These are phyloP conservation scores for Lactarius hatsudake DNA, from an alignment of 768 basidiomycete species.

Conservation along the genomic window DNA sequence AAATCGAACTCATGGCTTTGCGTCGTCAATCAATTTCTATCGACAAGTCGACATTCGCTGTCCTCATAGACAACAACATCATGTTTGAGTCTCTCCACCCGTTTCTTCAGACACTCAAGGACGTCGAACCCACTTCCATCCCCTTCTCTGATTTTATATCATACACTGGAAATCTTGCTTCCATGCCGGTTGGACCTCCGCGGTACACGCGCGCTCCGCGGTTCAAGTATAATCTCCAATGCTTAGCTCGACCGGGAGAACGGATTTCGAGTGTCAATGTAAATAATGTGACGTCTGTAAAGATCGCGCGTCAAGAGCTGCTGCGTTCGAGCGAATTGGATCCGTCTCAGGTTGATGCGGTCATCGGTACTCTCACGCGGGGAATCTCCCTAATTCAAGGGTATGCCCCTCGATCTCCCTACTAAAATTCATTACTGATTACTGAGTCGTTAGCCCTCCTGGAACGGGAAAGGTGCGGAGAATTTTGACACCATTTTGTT, in stretches of 20 bases:
- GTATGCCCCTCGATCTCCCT: slow-evolving; percentile 35
- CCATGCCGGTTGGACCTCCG: slow-evolving; percentile 8
- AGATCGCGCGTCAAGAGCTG: slow-evolving; percentile 45
- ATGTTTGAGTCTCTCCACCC: slow-evolving; percentile 23
- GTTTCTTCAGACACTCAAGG: slow-evolving; percentile 25
- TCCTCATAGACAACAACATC: slow-evolving; percentile 27
- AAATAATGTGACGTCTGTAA: slow-evolving; percentile 44
- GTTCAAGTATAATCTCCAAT: slow-evolving; percentile 56
- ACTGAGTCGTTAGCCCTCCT: slow-evolving; percentile 51
- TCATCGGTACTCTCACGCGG: slow-evolving; percentile 56
- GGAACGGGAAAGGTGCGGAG: slow-evolving; percentile 68
- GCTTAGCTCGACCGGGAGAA: slow-evolving; percentile 41
- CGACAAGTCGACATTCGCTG: slow-evolving; percentile 18
- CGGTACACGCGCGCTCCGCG: slow-evolving; percentile 37
- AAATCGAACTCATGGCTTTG: slow-evolving; percentile 47
- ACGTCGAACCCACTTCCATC: slow-evolving; percentile 21
- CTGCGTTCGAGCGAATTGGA: slow-evolving; percentile 54
- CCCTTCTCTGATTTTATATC: slow-evolving; percentile 22
- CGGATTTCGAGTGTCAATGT: slow-evolving; percentile 39
- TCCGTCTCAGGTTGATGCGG: slow-evolving; percentile 66
- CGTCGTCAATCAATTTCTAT: slow-evolving; percentile 36
- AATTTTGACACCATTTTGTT: background rate
- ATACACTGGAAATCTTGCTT: background rate
- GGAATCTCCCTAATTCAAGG: slow-evolving; percentile 73
- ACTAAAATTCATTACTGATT: background rate